Base-by-base conservation (phyloP, 768 basidiomycete genomes). In the Obba rivulosa region DNA sequence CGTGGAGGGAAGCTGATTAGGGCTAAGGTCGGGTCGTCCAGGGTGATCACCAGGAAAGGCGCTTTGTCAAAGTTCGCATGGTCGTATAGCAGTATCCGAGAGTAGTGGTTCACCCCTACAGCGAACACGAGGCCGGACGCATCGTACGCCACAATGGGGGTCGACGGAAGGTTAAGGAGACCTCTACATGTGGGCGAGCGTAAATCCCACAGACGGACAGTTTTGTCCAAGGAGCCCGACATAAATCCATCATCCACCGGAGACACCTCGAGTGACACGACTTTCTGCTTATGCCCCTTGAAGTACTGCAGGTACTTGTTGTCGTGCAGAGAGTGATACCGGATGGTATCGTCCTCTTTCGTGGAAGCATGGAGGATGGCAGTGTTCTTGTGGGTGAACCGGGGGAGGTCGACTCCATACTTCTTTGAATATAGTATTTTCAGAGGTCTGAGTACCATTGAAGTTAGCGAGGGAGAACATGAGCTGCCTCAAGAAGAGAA, bases 231-330 rank as follows among this genome's bases (percentile, higher is more conserved):
- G 0, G 94, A 90, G 2, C 84, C 89, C 10, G 95, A 96, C 77
- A 99, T 86, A 72, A 99, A 98, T 1, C 87, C 87, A 60, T 98
- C 94, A 60, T 97, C 90, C 1, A 87, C 76, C 1, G 96, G 96
- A 0, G 89, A 92, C 48, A 98, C 82, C 62, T 94, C 87, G 10
- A 99, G 71, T 0, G 94, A 95, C 28, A 88, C 77, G 2, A 99
- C 96, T 49, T 84, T 78, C 31, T 77, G 87, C 56, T 83, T 92
- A 71, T 99, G 96, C 0, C 96, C 96, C 59, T 82, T 86, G 75
- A 96, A 98, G 70, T 99, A 99, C 55, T 87, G 82, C 25, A 98
- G 70, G 65, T 93, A 99, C 63, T 87, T 92, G 76, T 96, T 97
- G 76, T 95, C 92, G 66, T 97, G 92, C 43, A 95, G 65, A 1